Evolutionary conservation across 2,329 filamentous ascomycete genomes (phyloP), one percentile per base, ranked within the genome.

Genomic region (Gaeumannomyces tritici): DNA sequence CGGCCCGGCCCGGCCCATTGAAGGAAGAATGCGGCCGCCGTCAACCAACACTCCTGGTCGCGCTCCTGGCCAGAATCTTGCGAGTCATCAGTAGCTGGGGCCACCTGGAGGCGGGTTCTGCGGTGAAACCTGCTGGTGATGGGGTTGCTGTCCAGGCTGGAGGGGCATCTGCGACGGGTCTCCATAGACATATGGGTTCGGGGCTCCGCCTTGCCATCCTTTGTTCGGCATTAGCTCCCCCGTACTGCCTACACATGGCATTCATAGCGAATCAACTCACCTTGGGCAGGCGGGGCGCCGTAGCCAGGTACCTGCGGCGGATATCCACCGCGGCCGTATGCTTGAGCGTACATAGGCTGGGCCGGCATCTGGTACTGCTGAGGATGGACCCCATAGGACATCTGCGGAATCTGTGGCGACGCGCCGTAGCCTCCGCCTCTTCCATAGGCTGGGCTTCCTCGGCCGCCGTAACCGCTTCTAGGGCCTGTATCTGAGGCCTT

Each of bases 401-500:
- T 67, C 61, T 75, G 75, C 1, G 70, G 71, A 69, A 74, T 73
- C 58, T 72, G 73, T 18, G 69, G 68, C 33, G 69, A 71, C 9
- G 28, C 71, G 59, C 75, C 73, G 15, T 69, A 71, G 33, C 70
- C 68, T 58, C 73, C 71, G 61, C 73, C 73, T 60, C 77, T 74
- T 56, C 74, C 72, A 47, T 76, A 73, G 61, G 73, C 74, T 33
- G 69, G 70, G 28, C 59, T 58, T 63, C 71, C 76, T 63, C 77
- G 60, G 62, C 81, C 79, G 61, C 83, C 80, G 61, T 80, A 80
- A 61, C 86, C 83, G 61, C 83, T 83, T 63, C 85, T 83, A 58
- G 85, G 80, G 58, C 85, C 84, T 67, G 87, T 88, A 76, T 97
- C 93, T 63, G 91, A 93, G 65, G 93, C 95, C 77, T 93, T 96